Evolutionary conservation across 2,329 filamentous ascomycete species (phyloP).

Genomic region (Cryphonectria nitschkei): DNA sequence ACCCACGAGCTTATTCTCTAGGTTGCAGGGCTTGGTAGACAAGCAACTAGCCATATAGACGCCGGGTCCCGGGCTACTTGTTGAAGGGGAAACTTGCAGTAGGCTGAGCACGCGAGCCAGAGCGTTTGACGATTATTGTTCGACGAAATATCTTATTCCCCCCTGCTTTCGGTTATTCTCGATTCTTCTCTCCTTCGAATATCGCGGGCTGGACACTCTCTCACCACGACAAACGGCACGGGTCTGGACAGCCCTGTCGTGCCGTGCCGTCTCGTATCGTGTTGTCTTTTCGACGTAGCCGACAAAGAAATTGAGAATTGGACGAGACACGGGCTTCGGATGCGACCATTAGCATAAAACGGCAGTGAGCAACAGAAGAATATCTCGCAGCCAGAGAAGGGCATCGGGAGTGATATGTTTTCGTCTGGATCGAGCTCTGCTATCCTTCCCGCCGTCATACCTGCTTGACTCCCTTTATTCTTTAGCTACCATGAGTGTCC

Average conservation of each 20-base stretch:
- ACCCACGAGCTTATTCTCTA: neutral
- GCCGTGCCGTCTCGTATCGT: neutral
- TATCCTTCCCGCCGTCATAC: neutral
- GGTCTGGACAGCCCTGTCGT: slow-evolving; percentile 20
- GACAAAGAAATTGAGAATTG: neutral
- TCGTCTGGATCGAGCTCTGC: neutral
- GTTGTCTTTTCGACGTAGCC: slow-evolving; percentile 4
- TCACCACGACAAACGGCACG: slow-evolving; percentile 17
- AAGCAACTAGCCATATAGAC: neutral
- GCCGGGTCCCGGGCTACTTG: slow-evolving; percentile 3
- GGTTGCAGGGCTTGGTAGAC: neutral
- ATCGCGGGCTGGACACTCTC: neutral
- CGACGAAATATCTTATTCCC: neutral
- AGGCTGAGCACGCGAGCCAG: neutral
- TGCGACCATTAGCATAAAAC: neutral
- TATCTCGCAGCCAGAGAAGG: neutral
- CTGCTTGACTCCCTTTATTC: neutral
- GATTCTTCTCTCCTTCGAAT: neutral
- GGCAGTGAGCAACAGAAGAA: neutral
- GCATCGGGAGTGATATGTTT: neutral
- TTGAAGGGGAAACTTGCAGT: neutral
- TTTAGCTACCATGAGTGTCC: neutral
- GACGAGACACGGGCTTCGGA: slow-evolving; percentile 3
- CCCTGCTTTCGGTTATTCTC: neutral
- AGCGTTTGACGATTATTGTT: neutral